Evolutionary conservation across 148 eudicot genomes (phyloP).

Genomic region (Bassia scoparia): DNA sequence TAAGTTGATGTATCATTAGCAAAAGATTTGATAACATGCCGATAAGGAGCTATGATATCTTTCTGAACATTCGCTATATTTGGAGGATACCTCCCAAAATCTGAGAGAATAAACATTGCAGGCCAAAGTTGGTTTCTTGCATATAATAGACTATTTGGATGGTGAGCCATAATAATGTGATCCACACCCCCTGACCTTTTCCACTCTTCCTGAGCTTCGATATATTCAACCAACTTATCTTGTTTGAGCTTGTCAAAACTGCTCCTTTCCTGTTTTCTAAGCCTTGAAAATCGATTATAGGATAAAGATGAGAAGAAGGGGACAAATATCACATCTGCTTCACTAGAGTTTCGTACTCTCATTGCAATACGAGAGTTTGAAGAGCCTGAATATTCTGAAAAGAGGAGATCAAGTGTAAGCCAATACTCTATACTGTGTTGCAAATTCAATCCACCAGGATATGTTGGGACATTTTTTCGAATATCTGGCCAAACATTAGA

Average conservation of each 20-base stretch:
- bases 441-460: constrained; percentile 88
- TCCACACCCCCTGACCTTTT: constrained; percentile 78
- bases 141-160: constrained; percentile 83
- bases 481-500: constrained; percentile 80
- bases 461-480: constrained; percentile 50
- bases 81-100: constrained; percentile 96
- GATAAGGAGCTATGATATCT: constrained; percentile 94
- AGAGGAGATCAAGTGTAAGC: constrained; percentile 87
- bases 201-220: constrained; percentile 81
- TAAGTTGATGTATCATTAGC: constrained; percentile 65
- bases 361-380: constrained; percentile 45
- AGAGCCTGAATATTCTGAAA: constrained; percentile 51
- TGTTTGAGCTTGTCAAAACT: constrained; percentile 53
- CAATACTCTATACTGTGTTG: constrained; percentile 98
- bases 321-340: constrained; percentile 87
- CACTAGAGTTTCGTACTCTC: constrained; percentile 76
- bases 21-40: constrained; percentile 61
- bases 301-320: constrained; percentile 88
- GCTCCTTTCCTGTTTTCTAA: constrained; percentile 43
- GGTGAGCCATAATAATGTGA: constrained; percentile 87
- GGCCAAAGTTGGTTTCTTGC: constrained; percentile 90
- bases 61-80: constrained; percentile 86
- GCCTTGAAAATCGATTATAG: constrained; percentile 64
- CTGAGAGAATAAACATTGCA: constrained; percentile 75
- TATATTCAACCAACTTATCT: constrained; percentile 60